Base-by-base conservation (phyloP, 805 yeast genomes). In the Helenozyma rhizophorensis region DNA sequence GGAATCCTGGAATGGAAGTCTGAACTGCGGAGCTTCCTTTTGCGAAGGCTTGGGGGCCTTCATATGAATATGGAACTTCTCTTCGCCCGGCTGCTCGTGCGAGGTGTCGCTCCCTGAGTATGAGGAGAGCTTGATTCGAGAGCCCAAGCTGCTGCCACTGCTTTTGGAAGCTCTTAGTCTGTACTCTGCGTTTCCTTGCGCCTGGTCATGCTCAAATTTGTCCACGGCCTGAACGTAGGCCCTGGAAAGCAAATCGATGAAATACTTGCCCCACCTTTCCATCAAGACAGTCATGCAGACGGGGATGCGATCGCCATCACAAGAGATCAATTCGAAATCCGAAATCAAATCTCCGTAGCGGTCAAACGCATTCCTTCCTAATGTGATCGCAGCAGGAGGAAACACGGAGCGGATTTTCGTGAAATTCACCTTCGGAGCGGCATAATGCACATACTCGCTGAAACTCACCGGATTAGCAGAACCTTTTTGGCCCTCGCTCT, bases 191-290 rank as follows among this genome's bases (percentile, higher is more conserved):
- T 23, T 33, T 9, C n/a, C 18, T n/a, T 36, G 34, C 18, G 33
- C 54, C 58, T 40, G 42, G 17, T 49, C 53, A 5, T 46, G 33
- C 30, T 65, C 69, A 39, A 65, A 65, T 29, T 51, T 53, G 21
- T 64, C 68, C 6, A 68, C 68, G 0, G 84, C 80, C 37, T 74
- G 63, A 0, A 81, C 76, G 52, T 82, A 84, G 1, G 80, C 83
- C 45, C 73, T 70, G 0, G 87, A 66, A 24, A 83, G 53, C 12
- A 83, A 41, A 42, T 68, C 68, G 42, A 80, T 79, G 49, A 84
- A 84, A 40, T 74, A 79, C 21, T 74, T 56, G 1, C 93, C 93
- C 94, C 94, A 84, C 50, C 93, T 65, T 44, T 78, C 81, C 43
- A 83, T 67, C 33, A 84, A 62, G 4, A 83, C 59, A 42, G 64